Percentiles rank a stretch among this genome's conserved stretches.
These are phyloP conservation scores for Candida succiphila DNA, from an alignment of 805 yeast genomes.

Conservation along the genomic window DNA sequence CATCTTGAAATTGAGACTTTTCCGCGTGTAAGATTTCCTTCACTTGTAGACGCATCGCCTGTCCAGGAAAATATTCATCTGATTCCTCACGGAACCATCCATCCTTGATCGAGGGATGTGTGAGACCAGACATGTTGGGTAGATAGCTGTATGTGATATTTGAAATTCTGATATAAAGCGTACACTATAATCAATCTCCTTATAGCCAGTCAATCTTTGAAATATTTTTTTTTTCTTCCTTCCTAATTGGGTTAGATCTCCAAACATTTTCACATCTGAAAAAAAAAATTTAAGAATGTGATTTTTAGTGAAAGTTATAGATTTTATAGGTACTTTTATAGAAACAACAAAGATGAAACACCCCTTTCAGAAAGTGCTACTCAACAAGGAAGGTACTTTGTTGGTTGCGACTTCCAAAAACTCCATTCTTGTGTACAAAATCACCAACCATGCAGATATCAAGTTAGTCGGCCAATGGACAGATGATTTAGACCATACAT, in stretches of 20 bases:
- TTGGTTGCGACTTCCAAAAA: conserved; percentile 53
- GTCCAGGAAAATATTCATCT: conserved; percentile 77
- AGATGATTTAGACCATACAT: conserved; percentile 44
- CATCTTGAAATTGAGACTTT: conserved; percentile 70
- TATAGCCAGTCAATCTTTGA: background rate
- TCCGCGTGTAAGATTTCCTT: conserved; percentile 56
- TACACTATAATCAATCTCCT: background rate
- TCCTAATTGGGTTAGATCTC: background rate
- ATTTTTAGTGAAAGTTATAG: background rate
- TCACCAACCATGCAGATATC: conserved; percentile 20
- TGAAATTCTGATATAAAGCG: background rate
- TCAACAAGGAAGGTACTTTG: conserved; percentile 33
- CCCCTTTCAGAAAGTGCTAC: conserved; percentile 52
- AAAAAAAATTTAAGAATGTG: background rate
- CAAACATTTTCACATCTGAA: too few species aligned
- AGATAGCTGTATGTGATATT: too few species aligned
- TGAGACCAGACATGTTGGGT: conserved; percentile 17
- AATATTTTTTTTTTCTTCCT: background rate
- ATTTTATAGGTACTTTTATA: too few species aligned
- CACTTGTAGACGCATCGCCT: conserved; percentile 62
- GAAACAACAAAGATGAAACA: conserved; percentile 43
- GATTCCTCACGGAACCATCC: conserved; percentile 81
- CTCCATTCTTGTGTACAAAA: conserved; percentile 41
- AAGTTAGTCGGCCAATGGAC: conserved; percentile 48
- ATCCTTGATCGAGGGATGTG: conserved; percentile 43